Percentiles rank a stretch among this genome's conserved stretches.
Conservation (phyloP, 164 flowering plant species). For the Akebia trifoliata region DNA sequence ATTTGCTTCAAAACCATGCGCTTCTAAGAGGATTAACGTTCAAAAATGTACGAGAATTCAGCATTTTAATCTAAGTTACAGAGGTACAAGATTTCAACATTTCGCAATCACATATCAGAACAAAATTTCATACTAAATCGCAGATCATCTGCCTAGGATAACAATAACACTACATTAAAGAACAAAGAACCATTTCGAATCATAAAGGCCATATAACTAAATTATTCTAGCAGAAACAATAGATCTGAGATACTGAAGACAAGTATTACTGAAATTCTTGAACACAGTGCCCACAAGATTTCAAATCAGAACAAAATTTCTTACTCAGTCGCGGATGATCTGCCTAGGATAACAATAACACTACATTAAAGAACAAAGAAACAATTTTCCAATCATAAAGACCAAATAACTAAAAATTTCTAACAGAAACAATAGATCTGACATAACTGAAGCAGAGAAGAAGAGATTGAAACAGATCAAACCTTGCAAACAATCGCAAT, state of each 20-base stretch:
- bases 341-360: background rate
- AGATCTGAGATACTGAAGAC: background rate
- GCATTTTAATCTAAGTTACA: too few species aligned
- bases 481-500: slow-evolving; percentile 27
- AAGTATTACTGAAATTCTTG: background rate
- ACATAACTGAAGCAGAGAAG: background rate
- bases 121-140: background rate
- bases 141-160: background rate
- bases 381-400: too few species aligned
- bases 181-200: background rate
- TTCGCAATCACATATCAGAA: too few species aligned
- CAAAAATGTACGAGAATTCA: too few species aligned
- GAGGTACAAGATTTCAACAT: background rate
- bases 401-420: background rate
- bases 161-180: background rate
- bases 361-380: background rate
- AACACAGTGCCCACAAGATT: background rate
- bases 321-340: background rate
- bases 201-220: too few species aligned
- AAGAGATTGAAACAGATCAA: background rate
- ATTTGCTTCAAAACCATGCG: too few species aligned
- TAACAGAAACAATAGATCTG: background rate
- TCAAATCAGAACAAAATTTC: background rate
- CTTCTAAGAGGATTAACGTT: too few species aligned
- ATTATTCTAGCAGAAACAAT: background rate